phyloP scores from a whole-genome alignment of 108 stramenopile species.

The Epipyxis sp. region DNA sequence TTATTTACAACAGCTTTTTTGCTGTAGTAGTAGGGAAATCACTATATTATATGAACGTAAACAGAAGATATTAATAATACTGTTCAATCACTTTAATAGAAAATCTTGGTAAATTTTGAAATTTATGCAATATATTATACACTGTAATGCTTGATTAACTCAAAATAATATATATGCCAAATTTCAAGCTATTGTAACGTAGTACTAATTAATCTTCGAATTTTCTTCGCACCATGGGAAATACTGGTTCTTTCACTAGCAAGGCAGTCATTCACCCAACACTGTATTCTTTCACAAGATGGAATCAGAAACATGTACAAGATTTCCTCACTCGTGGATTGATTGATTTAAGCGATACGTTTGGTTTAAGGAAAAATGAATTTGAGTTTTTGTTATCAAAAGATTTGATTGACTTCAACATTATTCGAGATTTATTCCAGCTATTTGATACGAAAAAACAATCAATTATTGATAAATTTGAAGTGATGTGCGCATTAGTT shows the following conservation, averaged over 20 bases:
- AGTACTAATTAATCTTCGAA: no score
- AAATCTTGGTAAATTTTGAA: no score
- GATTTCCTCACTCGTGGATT: not conserved
- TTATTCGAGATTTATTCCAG: no score
- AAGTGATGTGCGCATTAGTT: not conserved
- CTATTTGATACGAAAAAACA: not conserved
- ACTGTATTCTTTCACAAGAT: conserved; percentile 13
- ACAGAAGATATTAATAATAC: no score
- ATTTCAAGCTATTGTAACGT: no score
- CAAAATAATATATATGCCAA: no score
- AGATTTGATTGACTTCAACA: not conserved
- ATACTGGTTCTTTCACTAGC: not conserved
- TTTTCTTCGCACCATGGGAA: conserved; percentile 19
- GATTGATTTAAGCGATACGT: not conserved
- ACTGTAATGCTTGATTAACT: no score
- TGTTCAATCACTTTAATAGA: no score
- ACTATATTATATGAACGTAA: no score
- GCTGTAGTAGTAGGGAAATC: no score
- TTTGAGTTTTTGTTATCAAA: not conserved
- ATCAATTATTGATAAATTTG: not conserved
- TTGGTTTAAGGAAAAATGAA: not conserved
- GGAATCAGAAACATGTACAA: not conserved
- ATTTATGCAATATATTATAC: no score
- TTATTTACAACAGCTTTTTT: no score
- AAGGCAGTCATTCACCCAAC: not conserved